Percentiles rank a stretch among this genome's conserved stretches.
These are phyloP conservation scores for Syzygium oleosum DNA, from an alignment of 345 rosid species.

Conservation along the genomic window DNA sequence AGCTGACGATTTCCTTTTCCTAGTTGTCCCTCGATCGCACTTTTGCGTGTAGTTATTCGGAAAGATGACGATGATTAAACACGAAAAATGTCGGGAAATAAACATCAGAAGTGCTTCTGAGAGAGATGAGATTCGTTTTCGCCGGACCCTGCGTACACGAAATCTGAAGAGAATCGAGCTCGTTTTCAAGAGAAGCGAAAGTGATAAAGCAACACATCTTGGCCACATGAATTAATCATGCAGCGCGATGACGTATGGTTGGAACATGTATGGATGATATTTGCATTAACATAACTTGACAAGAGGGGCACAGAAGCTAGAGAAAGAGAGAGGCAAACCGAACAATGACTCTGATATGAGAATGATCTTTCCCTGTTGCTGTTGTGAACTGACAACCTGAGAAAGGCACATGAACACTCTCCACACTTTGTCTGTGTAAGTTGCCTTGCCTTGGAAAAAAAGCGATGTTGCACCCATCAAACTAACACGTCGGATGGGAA, in stretches of 20 bases:
- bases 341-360: background rate
- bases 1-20: background rate
- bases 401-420: background rate
- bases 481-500: background rate
- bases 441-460: slow-evolving; percentile 16
- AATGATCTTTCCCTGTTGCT: background rate
- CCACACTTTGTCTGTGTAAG: background rate
- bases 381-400: background rate
- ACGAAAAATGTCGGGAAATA: background rate
- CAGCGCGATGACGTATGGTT: background rate
- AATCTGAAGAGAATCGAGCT: background rate
- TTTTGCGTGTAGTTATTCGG: background rate
- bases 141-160: background rate
- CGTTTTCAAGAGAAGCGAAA: background rate
- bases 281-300: background rate
- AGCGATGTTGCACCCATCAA: background rate
- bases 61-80: background rate
- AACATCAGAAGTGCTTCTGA: background rate
- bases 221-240: background rate
- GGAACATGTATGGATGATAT: background rate
- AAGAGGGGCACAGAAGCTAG: background rate
- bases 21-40: background rate
- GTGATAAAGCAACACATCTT: background rate
- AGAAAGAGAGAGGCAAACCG: background rate
- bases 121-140: background rate